Base-by-base conservation (phyloP, 768 basidiomycete genomes). In the Podaxis sp. region DNA sequence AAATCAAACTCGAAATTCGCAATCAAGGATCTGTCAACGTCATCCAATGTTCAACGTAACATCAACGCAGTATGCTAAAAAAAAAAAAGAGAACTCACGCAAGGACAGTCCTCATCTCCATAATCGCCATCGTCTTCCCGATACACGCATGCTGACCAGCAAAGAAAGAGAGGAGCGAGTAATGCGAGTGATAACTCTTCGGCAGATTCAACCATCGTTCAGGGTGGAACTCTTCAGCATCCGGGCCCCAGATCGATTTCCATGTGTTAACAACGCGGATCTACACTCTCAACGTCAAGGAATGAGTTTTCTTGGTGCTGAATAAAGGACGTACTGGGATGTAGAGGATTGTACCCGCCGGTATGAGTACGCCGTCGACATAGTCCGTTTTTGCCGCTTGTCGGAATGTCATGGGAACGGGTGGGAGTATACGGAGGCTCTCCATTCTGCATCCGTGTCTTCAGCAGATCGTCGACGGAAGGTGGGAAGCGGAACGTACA, bases 231-330 rank as follows among this genome's bases (percentile, higher is more conserved):
- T 79, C 78, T 66, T 82, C 80, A 1, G 82, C 81, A 63, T 85
- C 80, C 29, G 76, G 75, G 12, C 82, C 82, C 83, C 82, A 85
- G 9, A 82, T 64, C 8, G 74, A 74, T 58, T 78, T 79, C 75
- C 77, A 81, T 1, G 81, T 82, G 63, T 85, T 84, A 41, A 83
- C 72, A 4, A 78, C 79, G 36, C 80, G 77, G 57, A 85, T 82
- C 82, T 84, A 24, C 22, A n/a, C 15, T 7, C 5, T n/a, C 25
- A 4, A n/a, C 19, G 27, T 12, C 17, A 4, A 5, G 19, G 11
- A 40, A 13, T 12, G 25, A 5, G 25, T 11, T 41, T 33, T 33
- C 33, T 9, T 33, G 33, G 43, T 15, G 9, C 7, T 46, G n/a
- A n/a, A 0, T 17, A n/a, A 19, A 17, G 27, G 71, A 73, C 70